A percentile compares a stretch with the other conserved stretches of the same genome.
phyloP scores from a whole-genome alignment of 192 early-diverging fungal genomes.

The Backusella tarrabulga region DNA sequence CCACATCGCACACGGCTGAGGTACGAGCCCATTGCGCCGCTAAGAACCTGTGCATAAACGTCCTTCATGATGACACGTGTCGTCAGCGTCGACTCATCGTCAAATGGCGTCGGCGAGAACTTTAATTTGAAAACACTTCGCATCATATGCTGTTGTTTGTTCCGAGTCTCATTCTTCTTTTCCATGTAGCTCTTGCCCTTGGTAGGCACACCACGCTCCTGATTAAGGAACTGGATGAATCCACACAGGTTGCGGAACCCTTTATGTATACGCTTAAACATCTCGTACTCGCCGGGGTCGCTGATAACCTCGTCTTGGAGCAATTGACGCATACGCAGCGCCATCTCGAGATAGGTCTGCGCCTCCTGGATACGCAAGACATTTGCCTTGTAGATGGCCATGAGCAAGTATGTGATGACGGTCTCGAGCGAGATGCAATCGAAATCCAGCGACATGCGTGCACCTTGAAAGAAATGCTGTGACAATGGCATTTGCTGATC shows the following conservation, averaged over 20 bases:
- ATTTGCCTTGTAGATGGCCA: slow-evolving; percentile 11
- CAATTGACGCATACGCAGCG: background rate
- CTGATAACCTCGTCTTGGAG: background rate
- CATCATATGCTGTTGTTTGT: background rate
- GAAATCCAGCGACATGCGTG: slow-evolving; percentile 4
- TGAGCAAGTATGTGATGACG: background rate
- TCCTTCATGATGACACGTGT: slow-evolving; percentile 2
- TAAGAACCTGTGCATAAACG: background rate
- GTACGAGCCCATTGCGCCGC: background rate
- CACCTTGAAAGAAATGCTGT: slow-evolving; percentile 5
- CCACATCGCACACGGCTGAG: slow-evolving; percentile 7
- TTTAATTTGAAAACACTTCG: background rate
- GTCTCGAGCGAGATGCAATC: slow-evolving; percentile 18
- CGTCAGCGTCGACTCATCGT: background rate
- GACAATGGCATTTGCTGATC: background rate
- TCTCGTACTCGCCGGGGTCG: slow-evolving; percentile 3
- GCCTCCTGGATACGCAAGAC: slow-evolving; percentile 1
- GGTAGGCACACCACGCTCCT: slow-evolving; percentile 10
- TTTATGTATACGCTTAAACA: slow-evolving; percentile 7
- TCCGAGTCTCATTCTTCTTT: background rate
- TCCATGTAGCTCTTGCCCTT: background rate
- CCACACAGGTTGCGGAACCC: background rate
- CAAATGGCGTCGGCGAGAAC: background rate
- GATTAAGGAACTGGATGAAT: slow-evolving; percentile 6
- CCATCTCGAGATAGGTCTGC: slow-evolving; percentile 14